Evolutionary conservation across 768 basidiomycete genomes (phyloP), one percentile per base, ranked within the genome.

Genomic region (Gyrodon lividus): DNA sequence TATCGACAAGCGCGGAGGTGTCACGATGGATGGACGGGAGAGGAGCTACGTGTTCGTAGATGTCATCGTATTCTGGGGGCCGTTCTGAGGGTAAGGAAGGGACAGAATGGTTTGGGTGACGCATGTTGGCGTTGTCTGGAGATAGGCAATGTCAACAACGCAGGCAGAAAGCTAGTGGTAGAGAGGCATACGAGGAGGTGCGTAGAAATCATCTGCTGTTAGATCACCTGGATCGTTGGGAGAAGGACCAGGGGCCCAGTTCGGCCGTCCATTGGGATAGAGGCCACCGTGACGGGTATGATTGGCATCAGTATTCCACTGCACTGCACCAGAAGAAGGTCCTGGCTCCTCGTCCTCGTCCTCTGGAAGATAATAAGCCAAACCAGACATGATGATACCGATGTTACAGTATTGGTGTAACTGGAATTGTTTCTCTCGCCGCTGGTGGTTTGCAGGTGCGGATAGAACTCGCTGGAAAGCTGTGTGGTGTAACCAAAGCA

Each of bases 41-140:
- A 39, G 67, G 63, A 34, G 61, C 62, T 26, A 58, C 59, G 26
- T 48, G 23, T 34, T 62, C 62, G n/a, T 53, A 50, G 19, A 54
- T 59, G 39, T 64, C 52, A 31, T 69, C 70, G 22, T 71, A 61
- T 61, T 65, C 53, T 54, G 72, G 57, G 42, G 69, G 60, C 51
- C 63, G 63, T 45, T 75, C 69, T 31, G 74, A 70, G 33, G 75
- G 68, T 24, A 80, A 62, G 24, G 75, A 72, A 33, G 79, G 77
- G 10, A 73, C 75, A 3, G 79, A 83, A 48, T 66, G 71, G 55
- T 82, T 80, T 35, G 70, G 60, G 54, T 78, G 75, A 43, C 74
- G 71, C 70, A 72, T 75, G 52, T 77, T 54, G 16, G 54, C 26
- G n/a, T 58, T 46, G 39, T 60, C 62, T 67, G 48, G 28, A 51